Evolutionary conservation across 441 rosid genomes (phyloP), one percentile per base, ranked within the genome.

Genomic region (Syzygium syzygioides): DNA sequence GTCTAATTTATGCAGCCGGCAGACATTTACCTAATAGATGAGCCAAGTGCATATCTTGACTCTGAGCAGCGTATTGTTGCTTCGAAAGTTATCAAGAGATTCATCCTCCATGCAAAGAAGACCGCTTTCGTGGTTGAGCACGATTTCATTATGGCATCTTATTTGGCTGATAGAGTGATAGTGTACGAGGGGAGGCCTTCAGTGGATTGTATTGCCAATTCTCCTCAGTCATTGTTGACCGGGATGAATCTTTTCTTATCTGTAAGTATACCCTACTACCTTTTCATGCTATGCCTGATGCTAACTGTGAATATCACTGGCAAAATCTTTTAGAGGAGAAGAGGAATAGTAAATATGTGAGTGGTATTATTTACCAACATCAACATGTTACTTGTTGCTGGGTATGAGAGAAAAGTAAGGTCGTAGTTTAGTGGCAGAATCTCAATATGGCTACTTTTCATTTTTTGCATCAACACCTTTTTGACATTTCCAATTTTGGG

Each of bases 41-140:
- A 98, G 90, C 99, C 99, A 41, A 97, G 98, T 93, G 99, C 99
- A 25, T 95, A 98, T 94, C 97, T 98, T 26, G 99, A 97, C 87
- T 98, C 99, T 9, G 99, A 98, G 96, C 99, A 96, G 93, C 98
- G 98, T 91, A 97, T 97, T 55, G 96, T 96, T 91, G 99, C 99
- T 87, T 95, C 98, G 48, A 97, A 97, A 94, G 99, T 98, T 92
- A 97, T 97, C 34, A 96, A 98, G 96, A 94, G 99, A 91, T 98
- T 97, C 90, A 98, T 98, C 88, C 97, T 97, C 86, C 99, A 97
- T 88, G 98, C 98, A 0, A 98, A 97, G 96, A 98, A 97, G 93
- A 98, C 99, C 48, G 99, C 99, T 84, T 98, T 98, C 59, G 94
- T 98, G 34, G 99, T 98, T 53, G 99, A 98, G 93, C 99, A 98